Evolutionary conservation across 1,284 basidiomycete genomes (phyloP), one percentile per base, ranked within the genome.

Genomic region (Schizophyllum amplum): DNA sequence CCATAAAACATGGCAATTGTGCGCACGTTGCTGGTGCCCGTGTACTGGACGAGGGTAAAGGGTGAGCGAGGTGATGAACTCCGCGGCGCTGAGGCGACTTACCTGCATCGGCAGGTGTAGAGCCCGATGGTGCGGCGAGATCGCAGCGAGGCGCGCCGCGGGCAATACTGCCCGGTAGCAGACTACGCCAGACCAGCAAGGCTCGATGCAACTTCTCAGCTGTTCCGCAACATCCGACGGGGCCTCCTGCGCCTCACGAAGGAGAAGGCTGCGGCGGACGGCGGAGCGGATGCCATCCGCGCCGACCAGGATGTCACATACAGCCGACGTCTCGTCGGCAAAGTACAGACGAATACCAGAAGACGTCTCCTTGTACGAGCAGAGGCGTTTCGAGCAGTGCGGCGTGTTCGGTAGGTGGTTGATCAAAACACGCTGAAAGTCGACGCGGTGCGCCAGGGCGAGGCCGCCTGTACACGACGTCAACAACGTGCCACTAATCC

Each of bases 221-320:
- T 59, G 50, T 1, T 52, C 49, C 22, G 55, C 66, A 52, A 65
- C 61, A 20, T 58, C 48, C 21, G 49, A 46, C 46, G 52, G 59
- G 46, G 61, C 59, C 25, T 63, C 50, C 52, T 46, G 24, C 60
- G 59, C 51, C 63, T 59, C 59, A 66, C 63, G 20, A 52, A 52
- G 46, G 33, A 69, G 56, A 25, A 72, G 54, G 21, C 58, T 57
- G 13, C 59, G 62, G n/a, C 72, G 67, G 5, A 71, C 68, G 25
- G 65, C 70, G 60, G 77, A 79, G 65, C 75, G 77, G 56, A 80
- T 63, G 3, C 79, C 79, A 63, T 81, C 79, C 56, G 75, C 74
- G 17, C 79, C 79, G 56, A 80, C 24, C 46, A 82, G 73, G 20
- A 80, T 65, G 64, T 82, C 78, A 61, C 77, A 79, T 33, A 66